Base-by-base conservation (phyloP, 495 filamentous ascomycete species). In the Daldinia grandis region DNA sequence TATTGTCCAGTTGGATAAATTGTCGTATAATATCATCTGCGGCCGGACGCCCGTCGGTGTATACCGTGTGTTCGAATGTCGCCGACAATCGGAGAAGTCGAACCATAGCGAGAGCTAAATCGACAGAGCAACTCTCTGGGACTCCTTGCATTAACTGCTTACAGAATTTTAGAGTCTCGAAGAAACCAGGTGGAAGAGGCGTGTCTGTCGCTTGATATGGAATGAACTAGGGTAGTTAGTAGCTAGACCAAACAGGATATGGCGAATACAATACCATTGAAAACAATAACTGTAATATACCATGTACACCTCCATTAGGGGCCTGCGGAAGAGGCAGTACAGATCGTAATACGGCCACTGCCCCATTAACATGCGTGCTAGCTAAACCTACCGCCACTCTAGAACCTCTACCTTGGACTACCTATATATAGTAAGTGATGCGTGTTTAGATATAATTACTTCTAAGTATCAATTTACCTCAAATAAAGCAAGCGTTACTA, bases 401-500 rank as follows among this genome's bases (percentile, higher is more conserved):
- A 65, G 55, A 76, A 28, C 68, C 72, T 66, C 62, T 76, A 27
- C 74, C 74, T 73, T 80, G 77, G 10, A 80, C 78, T 5, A 80
- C 66, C 78, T 80, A 30, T 44, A 58, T 25, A 19, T 35, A 6
- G 59, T 77, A 42, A 77, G 73, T 38, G 0, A 31, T 5, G 62
- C 40, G 19, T 56, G 27, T 47, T 28, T 12, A 1, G 6, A 30
- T 42, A 24, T 19, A 33, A 21, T 25, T 50, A 42, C 3, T 61
- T 42, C 24, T 21, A 50, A 37, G 47, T 31, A 19, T 8, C 15
- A 53, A 19, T 62, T 75, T 62, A 84, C 82, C 77, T 85, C 83
- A 50, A 82, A 85, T 71, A 84, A 73, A 7, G 82, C 82, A 53
- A 85, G 78, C 56, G 82, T 77, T 21, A 85, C 78, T 7, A 83